Evolutionary conservation across 1,284 basidiomycete species (phyloP), one percentile per base, ranked within the genome.

Genomic region (Pseudozyma pruni): DNA sequence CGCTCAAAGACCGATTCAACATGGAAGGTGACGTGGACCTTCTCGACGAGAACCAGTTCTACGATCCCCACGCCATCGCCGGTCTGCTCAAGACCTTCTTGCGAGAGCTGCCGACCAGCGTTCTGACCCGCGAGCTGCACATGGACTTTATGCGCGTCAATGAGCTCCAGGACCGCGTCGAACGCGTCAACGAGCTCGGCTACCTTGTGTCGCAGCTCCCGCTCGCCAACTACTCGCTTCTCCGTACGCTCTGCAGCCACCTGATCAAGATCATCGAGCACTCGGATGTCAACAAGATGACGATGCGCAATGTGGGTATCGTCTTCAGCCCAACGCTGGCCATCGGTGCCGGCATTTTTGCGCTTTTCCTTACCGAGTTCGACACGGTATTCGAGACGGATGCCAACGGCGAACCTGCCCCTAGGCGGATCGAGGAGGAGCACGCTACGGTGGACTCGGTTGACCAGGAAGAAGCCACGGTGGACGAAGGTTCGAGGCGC

Each of bases 231-330:
- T 99, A 98, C 83, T 92, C 91, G 60, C 86, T 98, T 25, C 87
- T 98, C 47, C 90, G 95, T 19, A 93, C 93, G 8, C 86, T 98
- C 49, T 94, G 92, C 11, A 91, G 93, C n/a, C 94, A 98, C 83
- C 86, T 99, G 55, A 96, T 97, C 78, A 87, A 94, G 53, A 92
- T 99, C 76, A 93, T 97, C 42, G 90, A 93, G 83, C 93, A 96
- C 81, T 88, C 92, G 16, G 82, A 88, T 40, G 85, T 90, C 60
- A 98, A 98, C 88, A 98, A 96, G 86, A 99, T 99, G 96, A 96
- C 91, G 40, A 90, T 98, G 88, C 89, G 94, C 32, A 99, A 99
- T 81, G 93, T 98, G 25, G 94, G 94, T 19, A 98, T 99, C 66
- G 95, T 98, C 27, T 97, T 81, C 31, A 79, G 78, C 33, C 78